phyloP scores from a whole-genome alignment of 2,329 filamentous ascomycete genomes.

The Colletotrichum liaoningense region DNA sequence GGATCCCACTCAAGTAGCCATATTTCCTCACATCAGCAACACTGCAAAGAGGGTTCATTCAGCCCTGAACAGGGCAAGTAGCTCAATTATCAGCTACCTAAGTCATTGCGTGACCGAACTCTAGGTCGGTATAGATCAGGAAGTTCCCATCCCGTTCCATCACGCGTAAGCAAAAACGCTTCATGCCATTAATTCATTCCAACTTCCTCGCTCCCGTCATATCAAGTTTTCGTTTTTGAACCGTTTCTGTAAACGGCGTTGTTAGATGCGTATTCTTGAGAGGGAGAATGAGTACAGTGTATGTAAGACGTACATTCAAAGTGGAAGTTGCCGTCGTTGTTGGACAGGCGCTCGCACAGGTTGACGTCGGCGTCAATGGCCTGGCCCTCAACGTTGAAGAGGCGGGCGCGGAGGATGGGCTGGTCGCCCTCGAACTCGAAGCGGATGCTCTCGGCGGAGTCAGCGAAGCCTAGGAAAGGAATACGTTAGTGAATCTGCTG shows the following conservation, averaged over 20 bases:
- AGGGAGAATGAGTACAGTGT: not conserved
- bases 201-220: not conserved
- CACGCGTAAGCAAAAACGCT: not conserved
- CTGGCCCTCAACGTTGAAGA: constrained; percentile 57
- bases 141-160: not conserved
- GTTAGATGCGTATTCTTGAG: no score
- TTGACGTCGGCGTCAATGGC: constrained; percentile 59
- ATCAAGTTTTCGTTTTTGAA: not conserved
- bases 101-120: not conserved
- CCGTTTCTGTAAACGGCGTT: not conserved
- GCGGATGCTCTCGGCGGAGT: constrained; percentile 57
- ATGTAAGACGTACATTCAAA: constrained; percentile 37
- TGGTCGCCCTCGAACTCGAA: constrained; percentile 63
- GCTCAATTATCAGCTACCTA: not conserved
- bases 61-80: not conserved
- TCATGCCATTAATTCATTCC: not conserved
- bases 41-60: not conserved
- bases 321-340: constrained; percentile 59
- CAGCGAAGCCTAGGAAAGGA: constrained; percentile 51
- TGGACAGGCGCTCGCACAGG: constrained; percentile 65
- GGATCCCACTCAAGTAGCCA: not conserved
- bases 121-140: not conserved
- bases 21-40: not conserved
- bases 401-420: constrained; percentile 63
- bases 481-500: not conserved